Conservation (phyloP, 192 early-diverging fungal species). For the Coemansia sp. region DNA sequence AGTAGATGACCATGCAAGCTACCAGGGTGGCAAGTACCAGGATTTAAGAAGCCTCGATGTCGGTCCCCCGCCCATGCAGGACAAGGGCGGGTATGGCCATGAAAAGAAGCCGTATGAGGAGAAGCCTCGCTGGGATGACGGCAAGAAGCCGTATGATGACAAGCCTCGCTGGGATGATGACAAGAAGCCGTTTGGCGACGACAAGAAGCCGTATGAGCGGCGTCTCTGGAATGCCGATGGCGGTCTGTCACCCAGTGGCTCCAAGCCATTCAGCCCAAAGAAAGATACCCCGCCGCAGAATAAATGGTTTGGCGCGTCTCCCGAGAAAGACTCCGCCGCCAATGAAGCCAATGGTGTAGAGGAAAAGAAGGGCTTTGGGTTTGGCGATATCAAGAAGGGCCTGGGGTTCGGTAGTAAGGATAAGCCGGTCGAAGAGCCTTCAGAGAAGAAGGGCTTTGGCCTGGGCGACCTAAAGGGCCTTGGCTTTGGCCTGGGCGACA, state of each 20-base stretch:
- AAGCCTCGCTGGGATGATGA: neutral
- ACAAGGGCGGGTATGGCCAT: neutral
- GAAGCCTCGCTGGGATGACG: neutral
- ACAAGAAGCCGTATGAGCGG: neutral
- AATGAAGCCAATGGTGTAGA: neutral
- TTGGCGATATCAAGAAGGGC: too few species aligned
- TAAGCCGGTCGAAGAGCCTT: too few species aligned
- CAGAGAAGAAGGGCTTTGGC: too few species aligned
- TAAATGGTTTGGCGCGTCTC: too few species aligned
- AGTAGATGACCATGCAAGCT: conserved; percentile 2
- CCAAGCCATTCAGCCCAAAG: neutral
- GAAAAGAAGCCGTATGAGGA: neutral
- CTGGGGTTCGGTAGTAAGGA: too few species aligned
- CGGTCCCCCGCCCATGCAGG: conserved; percentile 3
- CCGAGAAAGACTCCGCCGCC: too few species aligned
- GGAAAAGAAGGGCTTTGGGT: too few species aligned
- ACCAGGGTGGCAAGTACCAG: conserved; percentile 1
- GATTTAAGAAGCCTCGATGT: conserved; percentile 3
- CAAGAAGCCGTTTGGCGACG: neutral
- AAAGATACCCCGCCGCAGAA: conserved; percentile 5
- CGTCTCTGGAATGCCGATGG: too few species aligned
- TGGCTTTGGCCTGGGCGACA: too few species aligned
- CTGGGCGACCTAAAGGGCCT: too few species aligned
- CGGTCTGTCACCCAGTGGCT: too few species aligned
- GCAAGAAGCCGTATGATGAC: neutral